phyloP scores from a whole-genome alignment of 208 protist genomes.

The Herpetomonas samuelpessoai region DNA sequence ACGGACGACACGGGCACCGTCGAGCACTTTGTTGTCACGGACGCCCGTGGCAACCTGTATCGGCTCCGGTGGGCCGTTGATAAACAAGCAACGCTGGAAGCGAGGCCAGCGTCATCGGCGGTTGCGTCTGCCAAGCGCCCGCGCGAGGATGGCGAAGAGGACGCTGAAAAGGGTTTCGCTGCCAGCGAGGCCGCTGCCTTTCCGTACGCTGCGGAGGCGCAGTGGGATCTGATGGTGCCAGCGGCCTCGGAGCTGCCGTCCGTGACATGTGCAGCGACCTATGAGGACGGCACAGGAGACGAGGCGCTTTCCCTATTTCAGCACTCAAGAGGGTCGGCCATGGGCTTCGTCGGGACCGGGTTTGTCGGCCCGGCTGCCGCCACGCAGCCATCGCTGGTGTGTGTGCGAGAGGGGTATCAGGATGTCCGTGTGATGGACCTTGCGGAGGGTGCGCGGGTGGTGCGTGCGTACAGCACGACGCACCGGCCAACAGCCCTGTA shows the following conservation, averaged over 20 bases:
- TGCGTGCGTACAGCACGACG: slow-evolving; percentile 61
- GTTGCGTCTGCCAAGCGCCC: no score
- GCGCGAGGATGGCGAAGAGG: background rate
- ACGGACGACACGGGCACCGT: no score
- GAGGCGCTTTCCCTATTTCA: no score
- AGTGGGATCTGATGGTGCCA: slow-evolving; percentile 29
- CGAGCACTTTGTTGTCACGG: slow-evolving; percentile 21
- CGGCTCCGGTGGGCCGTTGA: slow-evolving; percentile 9
- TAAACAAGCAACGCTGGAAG: no score
- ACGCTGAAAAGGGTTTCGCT: background rate
- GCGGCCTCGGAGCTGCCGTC: slow-evolving; percentile 14
- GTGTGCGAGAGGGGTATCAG: slow-evolving; percentile 55
- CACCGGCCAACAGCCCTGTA: slow-evolving; percentile 63
- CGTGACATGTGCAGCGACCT: background rate
- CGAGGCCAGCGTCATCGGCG: no score
- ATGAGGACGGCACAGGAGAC: background rate
- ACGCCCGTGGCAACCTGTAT: slow-evolving; percentile 29
- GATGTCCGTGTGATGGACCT: slow-evolving; percentile 70
- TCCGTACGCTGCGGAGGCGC: background rate
- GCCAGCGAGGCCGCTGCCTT: background rate
- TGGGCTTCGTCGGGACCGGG: no score
- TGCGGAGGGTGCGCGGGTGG: slow-evolving; percentile 19
- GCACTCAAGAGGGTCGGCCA: no score
- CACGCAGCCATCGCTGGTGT: no score
- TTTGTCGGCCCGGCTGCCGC: no score